A percentile compares a stretch with the other conserved stretches of the same genome.
Evolutionary conservation across 768 basidiomycete species (phyloP).

Genomic region (Panaeolus cyanescens): DNA sequence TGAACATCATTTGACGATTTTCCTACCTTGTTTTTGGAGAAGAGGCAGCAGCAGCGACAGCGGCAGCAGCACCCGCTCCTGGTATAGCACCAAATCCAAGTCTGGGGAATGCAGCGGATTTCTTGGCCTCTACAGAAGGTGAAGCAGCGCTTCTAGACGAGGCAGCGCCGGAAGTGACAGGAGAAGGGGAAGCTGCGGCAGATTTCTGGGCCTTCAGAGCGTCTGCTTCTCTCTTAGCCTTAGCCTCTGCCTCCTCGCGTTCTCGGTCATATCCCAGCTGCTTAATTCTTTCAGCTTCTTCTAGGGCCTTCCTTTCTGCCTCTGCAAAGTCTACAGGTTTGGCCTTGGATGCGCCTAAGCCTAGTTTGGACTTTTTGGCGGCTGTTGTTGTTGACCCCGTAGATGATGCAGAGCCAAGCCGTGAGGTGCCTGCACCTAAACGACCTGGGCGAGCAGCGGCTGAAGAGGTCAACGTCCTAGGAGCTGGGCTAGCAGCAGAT

Average conservation of each 20-base stretch:
- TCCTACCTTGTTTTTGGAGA: conserved; percentile 33
- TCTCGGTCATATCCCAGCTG: conserved; percentile 90
- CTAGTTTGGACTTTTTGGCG: conserved; percentile 70
- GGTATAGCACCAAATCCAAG: conserved; percentile 88
- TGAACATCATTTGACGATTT: too few relatives aligned
- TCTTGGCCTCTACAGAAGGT: conserved; percentile 22
- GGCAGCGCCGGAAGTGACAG: conserved; percentile 23
- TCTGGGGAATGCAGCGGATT: conserved; percentile 57
- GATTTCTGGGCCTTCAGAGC: conserved; percentile 43
- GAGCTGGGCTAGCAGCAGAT: conserved; percentile 36
- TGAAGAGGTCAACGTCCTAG: conserved; percentile 68
- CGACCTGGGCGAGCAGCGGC: conserved; percentile 52
- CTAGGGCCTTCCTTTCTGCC: conserved; percentile 86
- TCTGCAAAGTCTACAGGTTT: conserved; percentile 91
- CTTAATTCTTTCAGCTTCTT: conserved; percentile 91
- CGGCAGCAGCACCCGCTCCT: conserved; percentile 53
- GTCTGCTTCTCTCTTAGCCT: conserved; percentile 63
- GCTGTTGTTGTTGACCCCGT: conserved; percentile 35
- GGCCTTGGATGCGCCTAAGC: conserved; percentile 88
- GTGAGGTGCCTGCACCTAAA: conserved; percentile 37
- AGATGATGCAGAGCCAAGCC: conserved; percentile 39
- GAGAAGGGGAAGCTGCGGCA: conserved; percentile 30
- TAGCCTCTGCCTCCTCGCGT: conserved; percentile 83
- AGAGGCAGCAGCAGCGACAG: conserved; percentile 40
- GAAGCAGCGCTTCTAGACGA: conserved; percentile 17